Percentiles rank a stretch among this genome's conserved stretches.
Evolutionary conservation across 495 filamentous ascomycete species (phyloP).

Genomic region (Neurospora sp.): DNA sequence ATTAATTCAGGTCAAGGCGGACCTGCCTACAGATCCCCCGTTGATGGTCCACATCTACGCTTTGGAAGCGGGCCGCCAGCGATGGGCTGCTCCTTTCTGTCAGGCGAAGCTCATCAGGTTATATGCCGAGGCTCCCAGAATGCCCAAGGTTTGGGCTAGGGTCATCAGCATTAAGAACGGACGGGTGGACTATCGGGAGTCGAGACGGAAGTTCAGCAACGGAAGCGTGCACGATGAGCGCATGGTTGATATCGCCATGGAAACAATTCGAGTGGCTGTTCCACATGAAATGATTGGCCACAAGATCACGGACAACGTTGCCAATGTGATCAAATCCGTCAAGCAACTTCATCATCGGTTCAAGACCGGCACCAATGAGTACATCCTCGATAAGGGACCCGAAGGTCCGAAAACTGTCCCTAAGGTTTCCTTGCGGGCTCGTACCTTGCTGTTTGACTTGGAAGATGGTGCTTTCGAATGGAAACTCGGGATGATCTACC

Average conservation of each 20-base stretch:
- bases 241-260: constrained; percentile 72
- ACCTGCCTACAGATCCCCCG: constrained; percentile 74
- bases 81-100: constrained; percentile 73
- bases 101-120: constrained; percentile 66
- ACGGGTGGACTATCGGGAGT: constrained; percentile 69
- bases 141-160: constrained; percentile 74
- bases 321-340: constrained; percentile 77
- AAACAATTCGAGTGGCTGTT: constrained; percentile 79
- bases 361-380: constrained; percentile 74
- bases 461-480: constrained; percentile 97
- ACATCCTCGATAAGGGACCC: constrained; percentile 70
- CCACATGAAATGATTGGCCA: constrained; percentile 92
- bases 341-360: constrained; percentile 89
- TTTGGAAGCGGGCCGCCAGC: constrained; percentile 70
- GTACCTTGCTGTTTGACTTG: constrained; percentile 75
- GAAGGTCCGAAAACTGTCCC: constrained; percentile 80
- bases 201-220: constrained; percentile 53
- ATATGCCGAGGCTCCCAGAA: constrained; percentile 75
- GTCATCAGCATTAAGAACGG: constrained; percentile 73
- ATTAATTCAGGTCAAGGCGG: constrained; percentile 79
- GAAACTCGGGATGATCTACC: constrained; percentile 89
- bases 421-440: constrained; percentile 69
- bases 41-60: constrained; percentile 84
- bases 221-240: constrained; percentile 57
- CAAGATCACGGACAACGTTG: constrained; percentile 82